Evolutionary conservation across 1,284 basidiomycete species (phyloP).

Genomic region (Trichosporon sp.): DNA sequence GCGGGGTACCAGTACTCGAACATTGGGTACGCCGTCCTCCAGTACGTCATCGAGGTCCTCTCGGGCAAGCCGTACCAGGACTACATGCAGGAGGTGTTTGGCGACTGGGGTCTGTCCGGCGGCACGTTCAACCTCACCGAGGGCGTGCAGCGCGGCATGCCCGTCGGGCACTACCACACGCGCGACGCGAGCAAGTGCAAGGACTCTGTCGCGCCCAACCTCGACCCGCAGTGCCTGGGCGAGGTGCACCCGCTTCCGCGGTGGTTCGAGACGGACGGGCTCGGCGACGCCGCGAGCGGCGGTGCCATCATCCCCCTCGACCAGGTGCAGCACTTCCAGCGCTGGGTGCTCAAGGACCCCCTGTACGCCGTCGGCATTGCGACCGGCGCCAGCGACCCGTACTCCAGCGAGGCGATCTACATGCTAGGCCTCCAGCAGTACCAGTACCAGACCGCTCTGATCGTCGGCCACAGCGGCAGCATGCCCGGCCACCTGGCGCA

Average conservation of each 20-base stretch:
- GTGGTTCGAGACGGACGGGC: background rate
- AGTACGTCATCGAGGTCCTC: constrained; percentile 27
- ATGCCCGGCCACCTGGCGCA: constrained; percentile 16
- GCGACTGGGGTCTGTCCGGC: constrained; percentile 31
- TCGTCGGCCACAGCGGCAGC: constrained; percentile 13
- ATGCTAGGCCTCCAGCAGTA: background rate
- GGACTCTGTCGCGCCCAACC: background rate
- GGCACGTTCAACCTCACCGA: constrained; percentile 24
- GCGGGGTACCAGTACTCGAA: constrained; percentile 40
- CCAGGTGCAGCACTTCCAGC: background rate
- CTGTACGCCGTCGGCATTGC: background rate
- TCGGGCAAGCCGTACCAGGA: constrained; percentile 25
- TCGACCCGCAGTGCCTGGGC: background rate
- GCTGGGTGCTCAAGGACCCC: background rate
- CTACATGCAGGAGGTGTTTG: constrained; percentile 31
- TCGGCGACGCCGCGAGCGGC: background rate
- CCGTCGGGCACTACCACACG: background rate
- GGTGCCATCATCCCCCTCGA: background rate
- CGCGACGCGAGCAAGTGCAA: background rate
- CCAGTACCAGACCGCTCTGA: background rate
- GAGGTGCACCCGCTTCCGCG: background rate
- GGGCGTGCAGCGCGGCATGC: constrained; percentile 13
- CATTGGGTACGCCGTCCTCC: constrained; percentile 26
- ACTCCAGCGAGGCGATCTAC: background rate
- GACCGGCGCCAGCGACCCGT: background rate